Percentiles rank a stretch among this genome's conserved stretches.
phyloP scores from a whole-genome alignment of 148 eudicot genomes.

The Amaranthus palmeri region DNA sequence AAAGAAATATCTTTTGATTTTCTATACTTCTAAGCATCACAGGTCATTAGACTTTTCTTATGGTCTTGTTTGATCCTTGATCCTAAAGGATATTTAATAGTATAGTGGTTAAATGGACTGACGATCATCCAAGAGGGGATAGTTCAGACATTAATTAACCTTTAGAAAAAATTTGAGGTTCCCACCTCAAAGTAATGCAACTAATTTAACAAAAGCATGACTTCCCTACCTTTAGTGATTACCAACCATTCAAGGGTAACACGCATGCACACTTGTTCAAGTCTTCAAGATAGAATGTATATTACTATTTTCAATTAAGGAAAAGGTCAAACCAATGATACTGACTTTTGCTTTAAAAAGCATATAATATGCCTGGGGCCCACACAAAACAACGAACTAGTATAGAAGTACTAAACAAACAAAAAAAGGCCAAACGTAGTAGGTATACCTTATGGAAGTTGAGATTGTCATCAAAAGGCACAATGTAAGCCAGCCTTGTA shows the following conservation, averaged over 20 bases:
- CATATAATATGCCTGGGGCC: conserved; percentile 5
- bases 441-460: conserved; percentile 90
- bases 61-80: too few species aligned
- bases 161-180: neutral
- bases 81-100: too few species aligned
- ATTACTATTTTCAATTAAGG: neutral
- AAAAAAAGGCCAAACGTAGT: conserved; percentile 8
- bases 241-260: conserved; percentile 7
- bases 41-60: too few species aligned
- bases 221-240: neutral
- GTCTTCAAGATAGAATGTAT: too few species aligned
- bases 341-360: conserved; percentile 18
- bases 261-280: neutral
- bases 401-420: conserved; percentile 9
- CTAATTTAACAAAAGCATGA: neutral
- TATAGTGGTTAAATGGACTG: too few species aligned
- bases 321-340: conserved; percentile 9
- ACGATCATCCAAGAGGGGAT: too few species aligned
- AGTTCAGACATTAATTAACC: too few species aligned
- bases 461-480: conserved; percentile 94
- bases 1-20: too few species aligned
- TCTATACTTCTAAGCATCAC: too few species aligned
- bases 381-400: neutral
- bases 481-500: conserved; percentile 55
- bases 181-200: neutral